Evolutionary conservation across 2,329 filamentous ascomycete genomes (phyloP).

Genomic region (Fusarium subtropicale): DNA sequence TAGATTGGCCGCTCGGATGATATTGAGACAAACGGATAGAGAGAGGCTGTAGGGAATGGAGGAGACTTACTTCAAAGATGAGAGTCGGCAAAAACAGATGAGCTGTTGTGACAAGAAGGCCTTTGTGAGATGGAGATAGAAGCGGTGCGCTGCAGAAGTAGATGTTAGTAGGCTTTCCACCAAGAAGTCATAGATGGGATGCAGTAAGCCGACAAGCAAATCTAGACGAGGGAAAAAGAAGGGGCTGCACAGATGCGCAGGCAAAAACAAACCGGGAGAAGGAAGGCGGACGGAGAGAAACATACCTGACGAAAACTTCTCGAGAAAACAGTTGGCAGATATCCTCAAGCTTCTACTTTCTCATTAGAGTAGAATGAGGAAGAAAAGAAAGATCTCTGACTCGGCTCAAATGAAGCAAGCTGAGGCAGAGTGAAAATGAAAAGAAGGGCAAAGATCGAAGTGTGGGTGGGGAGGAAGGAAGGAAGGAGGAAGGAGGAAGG

Average conservation of each 20-base stretch:
- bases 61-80: background rate
- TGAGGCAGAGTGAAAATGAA: background rate
- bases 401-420: background rate
- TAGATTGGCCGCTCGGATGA: background rate
- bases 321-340: conserved; percentile 14
- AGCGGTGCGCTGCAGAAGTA: background rate
- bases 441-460: background rate
- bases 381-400: background rate
- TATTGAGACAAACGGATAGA: too few species aligned
- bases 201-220: background rate
- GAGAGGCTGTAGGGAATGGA: background rate
- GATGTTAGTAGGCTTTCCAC: background rate
- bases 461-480: conserved; percentile 7
- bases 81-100: background rate
- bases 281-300: background rate
- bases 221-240: background rate
- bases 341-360: conserved; percentile 34
- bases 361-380: conserved; percentile 5
- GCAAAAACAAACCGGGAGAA: background rate
- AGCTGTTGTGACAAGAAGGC: background rate
- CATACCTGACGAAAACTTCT: conserved; percentile 18
- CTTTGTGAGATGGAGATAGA: background rate
- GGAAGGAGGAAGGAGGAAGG: background rate
- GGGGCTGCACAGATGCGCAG: background rate
- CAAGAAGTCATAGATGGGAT: too few species aligned